Evolutionary conservation across 169 alveolate species (phyloP).

Genomic region (Plasmodium coatneyi): DNA sequence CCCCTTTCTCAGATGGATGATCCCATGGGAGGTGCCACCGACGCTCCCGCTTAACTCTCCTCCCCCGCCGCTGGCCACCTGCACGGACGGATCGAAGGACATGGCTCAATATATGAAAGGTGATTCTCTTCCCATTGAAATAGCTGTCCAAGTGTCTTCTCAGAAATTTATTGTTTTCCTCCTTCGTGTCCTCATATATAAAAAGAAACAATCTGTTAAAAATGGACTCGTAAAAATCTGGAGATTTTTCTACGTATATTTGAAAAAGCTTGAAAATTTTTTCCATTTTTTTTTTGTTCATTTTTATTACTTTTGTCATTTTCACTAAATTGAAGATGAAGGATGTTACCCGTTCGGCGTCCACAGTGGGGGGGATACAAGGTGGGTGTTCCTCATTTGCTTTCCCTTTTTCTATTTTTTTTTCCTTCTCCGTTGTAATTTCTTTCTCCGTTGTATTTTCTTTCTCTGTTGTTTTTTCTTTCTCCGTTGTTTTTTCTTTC

Average conservation of each 20-base stretch:
- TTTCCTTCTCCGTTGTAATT: background rate
- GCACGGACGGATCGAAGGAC: background rate
- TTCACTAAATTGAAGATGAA: conserved; percentile 36
- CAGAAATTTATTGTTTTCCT: conserved; percentile 21
- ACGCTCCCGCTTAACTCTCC: background rate
- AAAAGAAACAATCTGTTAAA: conserved; percentile 35
- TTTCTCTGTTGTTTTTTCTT: background rate
- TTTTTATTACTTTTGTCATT: conserved; percentile 36
- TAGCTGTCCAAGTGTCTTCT: conserved; percentile 7
- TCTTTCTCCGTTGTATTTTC: background rate
- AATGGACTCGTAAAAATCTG: background rate
- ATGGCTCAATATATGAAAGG: conserved; percentile 15
- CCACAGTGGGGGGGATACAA: background rate
- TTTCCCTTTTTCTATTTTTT: background rate
- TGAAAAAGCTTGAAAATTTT: conserved; percentile 12
- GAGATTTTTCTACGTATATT: conserved; percentile 15
- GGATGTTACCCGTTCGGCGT: background rate
- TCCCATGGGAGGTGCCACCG: background rate
- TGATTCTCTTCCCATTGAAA: conserved; percentile 42
- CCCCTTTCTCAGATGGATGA: background rate
- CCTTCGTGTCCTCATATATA: conserved; percentile 48
- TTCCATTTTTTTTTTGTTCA: background rate
- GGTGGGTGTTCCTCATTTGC: background rate
- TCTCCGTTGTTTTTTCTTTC: background rate
- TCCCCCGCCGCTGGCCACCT: background rate